phyloP scores from a whole-genome alignment of 371 early-diverging fungal species.

The Phascolomyces articulosus region DNA sequence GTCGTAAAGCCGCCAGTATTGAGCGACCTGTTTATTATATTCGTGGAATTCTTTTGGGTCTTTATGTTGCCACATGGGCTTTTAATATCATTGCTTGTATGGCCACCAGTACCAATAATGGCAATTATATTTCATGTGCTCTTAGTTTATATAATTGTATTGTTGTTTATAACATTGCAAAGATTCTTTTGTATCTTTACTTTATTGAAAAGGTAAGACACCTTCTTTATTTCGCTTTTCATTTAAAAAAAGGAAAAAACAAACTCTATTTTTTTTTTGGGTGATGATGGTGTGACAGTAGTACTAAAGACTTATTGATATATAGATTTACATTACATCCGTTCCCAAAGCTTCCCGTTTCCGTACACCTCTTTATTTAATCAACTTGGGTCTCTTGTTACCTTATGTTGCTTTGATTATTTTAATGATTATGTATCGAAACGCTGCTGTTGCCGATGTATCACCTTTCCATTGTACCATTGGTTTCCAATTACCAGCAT shows the following conservation, averaged over 20 bases:
- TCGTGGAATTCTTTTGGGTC: conserved; percentile 40
- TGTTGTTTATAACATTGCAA: conserved; percentile 44
- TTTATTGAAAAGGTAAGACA: conserved; percentile 57
- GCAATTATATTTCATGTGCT: conserved; percentile 51
- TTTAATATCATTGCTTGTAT: conserved; percentile 54
- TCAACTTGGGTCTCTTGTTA: conserved; percentile 33
- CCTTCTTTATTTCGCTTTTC: too few relatives aligned
- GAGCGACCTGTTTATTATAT: conserved; percentile 54
- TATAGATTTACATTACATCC: conserved; percentile 29
- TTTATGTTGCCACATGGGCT: conserved; percentile 53
- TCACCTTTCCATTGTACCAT: conserved; percentile 44
- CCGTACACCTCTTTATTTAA: conserved; percentile 30
- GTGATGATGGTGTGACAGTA: too few relatives aligned
- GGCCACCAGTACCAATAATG: conserved; percentile 58
- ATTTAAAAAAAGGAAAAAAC: background rate
- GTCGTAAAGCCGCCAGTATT: conserved; percentile 52
- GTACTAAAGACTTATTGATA: background rate
- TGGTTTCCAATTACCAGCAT: conserved; percentile 39
- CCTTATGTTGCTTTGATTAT: conserved; percentile 41
- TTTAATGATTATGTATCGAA: conserved; percentile 38
- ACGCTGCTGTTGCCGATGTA: conserved; percentile 21
- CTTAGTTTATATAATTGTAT: conserved; percentile 47
- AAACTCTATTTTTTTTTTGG: too few relatives aligned
- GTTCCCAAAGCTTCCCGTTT: conserved; percentile 24
- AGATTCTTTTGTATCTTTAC: conserved; percentile 53